Evolutionary conservation across 306 rosid species (phyloP), one percentile per base, ranked within the genome.

Genomic region (Quercus mongolica): DNA sequence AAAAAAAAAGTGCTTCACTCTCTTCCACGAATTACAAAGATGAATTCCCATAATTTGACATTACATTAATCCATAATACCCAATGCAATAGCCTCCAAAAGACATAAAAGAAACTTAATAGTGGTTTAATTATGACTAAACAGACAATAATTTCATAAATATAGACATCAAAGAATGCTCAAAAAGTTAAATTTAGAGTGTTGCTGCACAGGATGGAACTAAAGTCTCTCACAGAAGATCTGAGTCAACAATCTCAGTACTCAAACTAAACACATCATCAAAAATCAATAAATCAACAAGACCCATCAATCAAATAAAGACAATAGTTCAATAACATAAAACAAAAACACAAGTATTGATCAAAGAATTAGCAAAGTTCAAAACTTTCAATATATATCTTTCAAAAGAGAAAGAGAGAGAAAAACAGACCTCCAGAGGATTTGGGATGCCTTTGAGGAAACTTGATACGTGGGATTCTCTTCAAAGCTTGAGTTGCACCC

Each of bases 401-500:
- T 49, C 54, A 19, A 25, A 28, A 28, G 28, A 20, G 23, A 77
- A 14, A 56, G 38, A 11, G 25, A 62, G n/a, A 13, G 54, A 44
- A 57, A 13, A 52, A 28, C 5, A 18, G 77, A 77, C 77, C 63
- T 20, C 78, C 97, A 62, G 91, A 70, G 21, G 89, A 64, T 7
- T 80, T 88, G 33, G 84, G 81, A 81, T 62, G 88, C 21, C 97
- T 79, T 35, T 82, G 87, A 3, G 97, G 97, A 81, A 92, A 92
- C 67, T 92, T 90, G 86, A 92, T 92, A 80, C 94, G 97, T 78
- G 97, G 97, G 70, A 90, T 81, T 85, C 92, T 81, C 78, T 84
- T 90, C 82, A 90, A 61, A 26, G 85, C 88, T 31, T 91, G 94
- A 69, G 78, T 80, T 59, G 78, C 92, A 82, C 86, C 90, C 96